A percentile compares a stretch with the other conserved stretches of the same genome.
These are phyloP conservation scores for Anthracocystis setariae DNA, from an alignment of 1,284 basidiomycete species.

Conservation along the genomic window DNA sequence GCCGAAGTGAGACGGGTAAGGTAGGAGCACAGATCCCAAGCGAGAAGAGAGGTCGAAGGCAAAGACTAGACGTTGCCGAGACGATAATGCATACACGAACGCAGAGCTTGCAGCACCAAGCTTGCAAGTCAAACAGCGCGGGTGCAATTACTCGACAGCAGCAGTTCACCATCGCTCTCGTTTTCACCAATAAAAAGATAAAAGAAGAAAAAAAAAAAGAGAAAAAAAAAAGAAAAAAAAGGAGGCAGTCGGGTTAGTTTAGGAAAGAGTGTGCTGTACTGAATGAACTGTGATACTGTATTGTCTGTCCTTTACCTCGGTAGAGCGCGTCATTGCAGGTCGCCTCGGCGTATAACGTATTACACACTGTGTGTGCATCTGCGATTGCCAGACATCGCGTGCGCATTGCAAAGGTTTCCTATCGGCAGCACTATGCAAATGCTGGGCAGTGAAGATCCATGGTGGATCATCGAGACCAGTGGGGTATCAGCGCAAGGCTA, in stretches of 20 bases:
- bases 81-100: conserved; percentile 5
- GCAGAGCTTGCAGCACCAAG: neutral
- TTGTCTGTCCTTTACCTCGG: no score
- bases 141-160: conserved; percentile 1
- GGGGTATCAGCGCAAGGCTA: no score
- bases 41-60: conserved; percentile 9
- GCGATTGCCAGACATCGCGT: no score
- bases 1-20: conserved; percentile 21
- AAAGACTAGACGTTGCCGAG: conserved; percentile 15
- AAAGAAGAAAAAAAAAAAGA: neutral
- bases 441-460: no score
- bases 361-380: no score
- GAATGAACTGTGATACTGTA: no score
- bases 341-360: no score
- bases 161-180: neutral
- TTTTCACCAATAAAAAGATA: neutral
- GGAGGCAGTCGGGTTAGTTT: neutral
- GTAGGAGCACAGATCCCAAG: conserved; percentile 8
- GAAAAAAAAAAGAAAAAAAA: neutral
- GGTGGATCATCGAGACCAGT: no score
- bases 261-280: neutral
- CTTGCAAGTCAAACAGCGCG: conserved; percentile 17
- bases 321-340: no score
- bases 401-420: no score
- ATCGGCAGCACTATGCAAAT: no score